These are phyloP conservation scores for Leccinum aurantiacum DNA, from an alignment of 768 basidiomycete species.

Conservation along the genomic window DNA sequence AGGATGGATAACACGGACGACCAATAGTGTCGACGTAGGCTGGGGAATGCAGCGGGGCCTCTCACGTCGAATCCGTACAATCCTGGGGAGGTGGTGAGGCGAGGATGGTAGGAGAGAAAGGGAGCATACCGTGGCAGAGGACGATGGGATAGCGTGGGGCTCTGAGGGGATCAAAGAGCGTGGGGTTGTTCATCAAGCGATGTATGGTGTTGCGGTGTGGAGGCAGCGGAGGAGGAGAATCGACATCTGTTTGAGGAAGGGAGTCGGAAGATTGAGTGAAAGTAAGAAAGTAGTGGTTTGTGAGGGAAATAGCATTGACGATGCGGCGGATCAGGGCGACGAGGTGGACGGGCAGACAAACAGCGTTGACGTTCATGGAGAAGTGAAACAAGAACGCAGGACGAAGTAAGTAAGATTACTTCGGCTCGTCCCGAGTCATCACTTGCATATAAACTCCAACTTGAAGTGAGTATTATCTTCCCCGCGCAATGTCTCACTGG, in stretches of 20 bases:
- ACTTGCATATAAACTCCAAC: neutral
- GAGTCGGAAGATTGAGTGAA: neutral
- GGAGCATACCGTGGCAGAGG: slow-evolving; percentile 80
- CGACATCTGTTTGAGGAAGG: neutral
- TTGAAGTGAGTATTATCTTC: neutral
- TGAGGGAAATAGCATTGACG: slow-evolving; percentile 67
- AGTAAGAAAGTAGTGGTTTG: slow-evolving; percentile 42
- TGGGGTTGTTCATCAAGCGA: slow-evolving; percentile 71
- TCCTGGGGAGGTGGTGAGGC: slow-evolving; percentile 44
- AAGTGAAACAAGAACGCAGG: no score
- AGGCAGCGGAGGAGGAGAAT: slow-evolving; percentile 17
- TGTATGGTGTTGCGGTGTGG: slow-evolving; percentile 53
- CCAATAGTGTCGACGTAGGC: slow-evolving; percentile 92
- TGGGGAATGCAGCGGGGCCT: slow-evolving; percentile 79
- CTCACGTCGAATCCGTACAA: slow-evolving; percentile 94
- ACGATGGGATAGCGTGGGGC: slow-evolving; percentile 88
- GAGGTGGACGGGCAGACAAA: slow-evolving; percentile 58
- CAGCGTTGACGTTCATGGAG: slow-evolving; percentile 35
- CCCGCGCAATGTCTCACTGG: neutral
- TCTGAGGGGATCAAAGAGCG: slow-evolving; percentile 74
- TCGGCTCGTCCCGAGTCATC: no score
- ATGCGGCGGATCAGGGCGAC: slow-evolving; percentile 61
- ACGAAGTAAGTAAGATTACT: no score
- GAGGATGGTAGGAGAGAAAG: neutral
- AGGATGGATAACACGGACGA: slow-evolving; percentile 80